Evolutionary conservation across 1,139 yeast genomes (phyloP), one percentile per base, ranked within the genome.

Genomic region (Debaryomyces subglobosus): DNA sequence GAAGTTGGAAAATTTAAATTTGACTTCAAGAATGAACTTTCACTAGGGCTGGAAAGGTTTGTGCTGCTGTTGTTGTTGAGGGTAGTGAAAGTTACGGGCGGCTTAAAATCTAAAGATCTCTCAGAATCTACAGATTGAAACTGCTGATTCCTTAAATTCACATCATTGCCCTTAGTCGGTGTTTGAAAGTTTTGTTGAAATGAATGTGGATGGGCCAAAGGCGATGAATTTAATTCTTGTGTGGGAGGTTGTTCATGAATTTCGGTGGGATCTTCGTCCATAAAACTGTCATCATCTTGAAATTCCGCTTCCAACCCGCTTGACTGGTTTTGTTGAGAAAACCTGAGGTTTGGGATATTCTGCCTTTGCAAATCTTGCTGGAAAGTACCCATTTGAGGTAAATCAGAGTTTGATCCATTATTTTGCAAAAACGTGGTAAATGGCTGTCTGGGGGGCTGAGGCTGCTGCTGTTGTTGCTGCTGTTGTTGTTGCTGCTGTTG

Each of bases 71-170:
- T 62, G 56, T 76, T 77, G 52, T 67, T 69, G 53, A 77, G 62
- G 51, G 72, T 76, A n/a, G 79, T 75, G 55, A 77, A 75, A n/a
- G 57, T 65, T 39, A 21, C 61, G 0, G 81, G 80, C 1, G 79
- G 81, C 46, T 67, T 69, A 57, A 74, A 76, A 46, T 61, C 61
- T 50, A 71, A 56, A 20, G 74, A 68, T 44, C 59, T 61, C 50
- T 64, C 62, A 32, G 69, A 64, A 53, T 75, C 81, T 30, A 76
- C 65, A 49, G 74, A 71, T 39, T 72, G 71, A 52, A 72, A 71
- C 50, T 69, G 65, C 45, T 29, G 39, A 16, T 36, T 35, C 23
- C 39, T 39, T 7, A 21, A 21, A 10, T 45, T 36, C 5, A n/a
- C 30, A 12, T 12, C 16, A n/a, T 40, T 25, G 6, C 29, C 35